Percentiles rank a stretch among this genome's conserved stretches.
These are phyloP conservation scores for Dimocarpus longan DNA, from an alignment of 345 rosid species.

Conservation along the genomic window DNA sequence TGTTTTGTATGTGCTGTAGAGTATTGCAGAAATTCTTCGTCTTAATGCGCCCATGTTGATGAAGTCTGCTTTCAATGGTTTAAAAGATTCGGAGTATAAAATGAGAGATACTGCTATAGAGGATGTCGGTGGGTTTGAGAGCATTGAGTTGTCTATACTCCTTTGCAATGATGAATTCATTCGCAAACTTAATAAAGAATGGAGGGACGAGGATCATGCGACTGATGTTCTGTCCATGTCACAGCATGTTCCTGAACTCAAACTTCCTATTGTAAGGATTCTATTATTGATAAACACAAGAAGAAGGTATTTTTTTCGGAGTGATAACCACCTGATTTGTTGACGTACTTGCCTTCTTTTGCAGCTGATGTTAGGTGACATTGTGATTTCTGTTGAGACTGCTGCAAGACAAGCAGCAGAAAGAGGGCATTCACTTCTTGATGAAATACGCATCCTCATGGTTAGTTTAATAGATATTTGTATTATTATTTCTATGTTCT, in stretches of 20 bases:
- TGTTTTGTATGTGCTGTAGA: conserved; percentile 40
- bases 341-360: conserved; percentile 20
- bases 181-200: conserved; percentile 81
- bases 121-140: conserved; percentile 69
- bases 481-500: background rate
- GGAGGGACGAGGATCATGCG: conserved; percentile 94
- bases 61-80: conserved; percentile 71
- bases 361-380: conserved; percentile 97
- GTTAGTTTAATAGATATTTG: conserved; percentile 41
- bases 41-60: conserved; percentile 84
- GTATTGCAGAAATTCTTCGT: conserved; percentile 83
- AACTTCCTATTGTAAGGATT: conserved; percentile 77
- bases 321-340: conserved; percentile 9
- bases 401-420: conserved; percentile 94
- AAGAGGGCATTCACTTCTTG: conserved; percentile 85
- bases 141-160: conserved; percentile 75
- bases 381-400: conserved; percentile 90
- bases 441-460: conserved; percentile 92
- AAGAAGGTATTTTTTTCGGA: no score
- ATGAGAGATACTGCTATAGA: conserved; percentile 74
- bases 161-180: conserved; percentile 89
- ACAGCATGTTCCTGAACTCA: conserved; percentile 69
- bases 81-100: conserved; percentile 58
- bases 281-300: background rate
- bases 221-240: conserved; percentile 99